Percentiles rank a stretch among this genome's conserved stretches.
Conservation (phyloP, 768 basidiomycete genomes). For the Sporobolomyces roseus region DNA sequence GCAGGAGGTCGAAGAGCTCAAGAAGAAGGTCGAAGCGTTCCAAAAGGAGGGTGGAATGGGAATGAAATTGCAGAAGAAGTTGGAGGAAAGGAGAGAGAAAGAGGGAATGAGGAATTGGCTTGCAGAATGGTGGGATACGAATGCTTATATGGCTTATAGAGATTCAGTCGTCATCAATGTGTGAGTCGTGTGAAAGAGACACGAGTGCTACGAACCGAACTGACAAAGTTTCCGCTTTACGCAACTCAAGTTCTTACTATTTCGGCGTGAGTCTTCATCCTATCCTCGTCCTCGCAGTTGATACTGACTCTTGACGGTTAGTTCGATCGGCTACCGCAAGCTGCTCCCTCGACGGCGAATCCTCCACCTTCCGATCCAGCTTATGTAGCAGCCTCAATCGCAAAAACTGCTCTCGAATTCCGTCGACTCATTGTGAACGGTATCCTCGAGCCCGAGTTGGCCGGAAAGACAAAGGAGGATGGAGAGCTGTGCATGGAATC, state of each 20-base stretch:
- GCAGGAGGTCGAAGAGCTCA: conserved; percentile 54
- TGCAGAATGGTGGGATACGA: conserved; percentile 94
- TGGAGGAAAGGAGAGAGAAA: conserved; percentile 64
- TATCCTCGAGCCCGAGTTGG: conserved; percentile 71
- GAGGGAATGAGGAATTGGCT: conserved; percentile 68
- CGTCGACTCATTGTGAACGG: conserved; percentile 59
- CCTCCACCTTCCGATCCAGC: conserved; percentile 52
- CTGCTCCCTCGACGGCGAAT: not conserved
- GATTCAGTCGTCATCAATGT: conserved; percentile 90
- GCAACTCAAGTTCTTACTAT: conserved; percentile 63
- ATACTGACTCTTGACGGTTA: conserved; percentile 40
- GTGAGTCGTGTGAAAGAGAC: conserved; percentile 1
- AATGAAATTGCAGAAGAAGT: conserved; percentile 66
- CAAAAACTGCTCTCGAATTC: conserved; percentile 83
- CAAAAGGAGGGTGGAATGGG: conserved; percentile 61
- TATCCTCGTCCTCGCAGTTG: not conserved
- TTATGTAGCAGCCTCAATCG: conserved; percentile 70
- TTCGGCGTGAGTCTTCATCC: conserved; percentile 53
- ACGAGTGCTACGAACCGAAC: not conserved
- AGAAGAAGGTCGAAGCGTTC: conserved; percentile 24
- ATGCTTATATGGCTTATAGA: conserved; percentile 58
- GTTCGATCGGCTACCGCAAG: conserved; percentile 37
- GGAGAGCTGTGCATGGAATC: conserved; percentile 80
- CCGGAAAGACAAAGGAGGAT: conserved; percentile 55
- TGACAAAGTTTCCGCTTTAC: not conserved